Evolutionary conservation across 176 grass and related monocot genomes (phyloP), one percentile per base, ranked within the genome.

Genomic region (Bromus sterilis): DNA sequence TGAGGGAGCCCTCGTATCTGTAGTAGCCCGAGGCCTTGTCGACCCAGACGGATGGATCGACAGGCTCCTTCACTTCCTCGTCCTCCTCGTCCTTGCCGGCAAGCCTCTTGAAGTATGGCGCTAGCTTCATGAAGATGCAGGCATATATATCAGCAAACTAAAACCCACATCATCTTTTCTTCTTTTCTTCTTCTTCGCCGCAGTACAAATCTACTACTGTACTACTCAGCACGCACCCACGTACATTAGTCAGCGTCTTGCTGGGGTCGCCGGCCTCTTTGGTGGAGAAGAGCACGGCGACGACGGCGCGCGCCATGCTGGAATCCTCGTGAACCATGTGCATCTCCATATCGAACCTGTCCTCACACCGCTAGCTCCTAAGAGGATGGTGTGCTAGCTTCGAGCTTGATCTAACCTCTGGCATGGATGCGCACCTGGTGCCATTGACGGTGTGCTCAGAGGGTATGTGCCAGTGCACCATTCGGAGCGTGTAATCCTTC

Each of bases 1-100:
- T 97, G 39, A 97, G 83, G 59, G 94, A 97, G 31, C 94, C 94
- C 13, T 90, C 69, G 48, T 97, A 97, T 87, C 89, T 90, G 80
- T 97, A 97, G 72, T 92, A 97, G 61, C 93, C 78, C 67, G 91
- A 92, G 69, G 44, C 75, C 42, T 81, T 72, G 41, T 75, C 82
- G 31, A 66, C 74, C 36, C 89, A 82, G 10, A 18, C 21, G 16
- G 89, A 39, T 28, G 94, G 86, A 82, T 97, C 84, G 20, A 94
- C 25, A 0, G 66, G 3, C 3, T 56, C 76, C 82, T 88, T 61
- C 53, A 60, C 70, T 18, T 86, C 43, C 82, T 93, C 84, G 6
- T 81, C 41, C 11, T 57, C 82, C 1, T 80, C 66, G 12, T 66
- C 14, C 68, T 29, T 88, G 29, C 80, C 77, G 56, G 71, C 68